A percentile compares a stretch with the other conserved stretches of the same genome.
phyloP scores from a whole-genome alignment of 192 early-diverging fungal species.

The Coemansia sp. region DNA sequence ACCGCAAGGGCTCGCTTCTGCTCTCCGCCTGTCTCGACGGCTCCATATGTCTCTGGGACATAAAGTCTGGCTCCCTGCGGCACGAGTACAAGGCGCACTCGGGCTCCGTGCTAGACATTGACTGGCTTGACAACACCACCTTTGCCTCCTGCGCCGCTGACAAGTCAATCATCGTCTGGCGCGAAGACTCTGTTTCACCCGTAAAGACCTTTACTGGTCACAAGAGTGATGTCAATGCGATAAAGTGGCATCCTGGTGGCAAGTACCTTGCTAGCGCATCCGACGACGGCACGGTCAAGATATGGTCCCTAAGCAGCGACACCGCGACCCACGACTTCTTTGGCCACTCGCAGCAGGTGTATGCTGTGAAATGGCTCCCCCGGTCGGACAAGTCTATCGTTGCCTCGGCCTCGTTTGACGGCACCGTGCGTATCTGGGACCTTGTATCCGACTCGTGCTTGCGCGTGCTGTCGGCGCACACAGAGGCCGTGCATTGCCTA shows the following conservation, averaged over 20 bases:
- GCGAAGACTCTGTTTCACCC: conserved; percentile 63
- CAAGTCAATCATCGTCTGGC: conserved; percentile 77
- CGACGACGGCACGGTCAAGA: conserved; percentile 49
- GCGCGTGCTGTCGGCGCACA: conserved; percentile 68
- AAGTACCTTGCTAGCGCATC: conserved; percentile 52
- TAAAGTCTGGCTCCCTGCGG: conserved; percentile 62
- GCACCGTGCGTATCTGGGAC: conserved; percentile 86
- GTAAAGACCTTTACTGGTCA: conserved; percentile 77
- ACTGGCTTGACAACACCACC: conserved; percentile 90
- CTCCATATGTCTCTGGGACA: conserved; percentile 85
- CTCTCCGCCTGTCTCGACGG: conserved; percentile 78
- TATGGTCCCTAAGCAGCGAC: conserved; percentile 41
- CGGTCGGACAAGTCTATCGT: conserved; percentile 56
- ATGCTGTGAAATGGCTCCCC: conserved; percentile 84
- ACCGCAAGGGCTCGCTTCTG: conserved; percentile 72
- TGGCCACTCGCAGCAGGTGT: conserved; percentile 76
- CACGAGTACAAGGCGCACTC: conserved; percentile 43
- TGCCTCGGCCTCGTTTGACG: conserved; percentile 81
- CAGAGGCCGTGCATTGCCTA: conserved; percentile 68
- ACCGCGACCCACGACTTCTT: conserved; percentile 34
- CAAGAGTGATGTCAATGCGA: conserved; percentile 59
- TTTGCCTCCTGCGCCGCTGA: conserved; percentile 90
- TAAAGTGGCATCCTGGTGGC: conserved; percentile 51
- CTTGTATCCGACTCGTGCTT: conserved; percentile 64
- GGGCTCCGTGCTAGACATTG: conserved; percentile 75